Conservation (phyloP, 2,329 filamentous ascomycete genomes). For the Cephalotrichum gorgonifer region DNA sequence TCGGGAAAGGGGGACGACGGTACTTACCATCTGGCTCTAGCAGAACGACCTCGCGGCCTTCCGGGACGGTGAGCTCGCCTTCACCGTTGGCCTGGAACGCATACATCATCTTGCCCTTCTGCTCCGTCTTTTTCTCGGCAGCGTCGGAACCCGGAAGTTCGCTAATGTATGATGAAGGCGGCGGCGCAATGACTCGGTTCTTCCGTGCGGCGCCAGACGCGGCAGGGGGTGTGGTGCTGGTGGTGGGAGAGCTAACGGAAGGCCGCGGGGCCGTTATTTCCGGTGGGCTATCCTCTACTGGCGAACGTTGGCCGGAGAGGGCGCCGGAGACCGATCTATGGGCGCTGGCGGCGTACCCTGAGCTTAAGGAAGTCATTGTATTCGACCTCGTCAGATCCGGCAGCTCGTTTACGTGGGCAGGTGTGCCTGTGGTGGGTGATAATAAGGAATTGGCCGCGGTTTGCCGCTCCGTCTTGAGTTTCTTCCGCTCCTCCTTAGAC, state of each 20-base stretch:
- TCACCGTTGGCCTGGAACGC: slow-evolving; percentile 69
- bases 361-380: slow-evolving; percentile 84
- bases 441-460: slow-evolving; percentile 58
- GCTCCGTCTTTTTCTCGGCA: slow-evolving; percentile 33
- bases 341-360: slow-evolving; percentile 73
- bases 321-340: slow-evolving; percentile 64
- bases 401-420: slow-evolving; percentile 47
- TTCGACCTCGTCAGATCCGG: slow-evolving; percentile 67
- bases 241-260: slow-evolving; percentile 17
- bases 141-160: slow-evolving; percentile 45
- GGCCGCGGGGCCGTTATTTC: slow-evolving; percentile 9
- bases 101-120: slow-evolving; percentile 83
- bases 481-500: slow-evolving; percentile 91
- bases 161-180: slow-evolving; percentile 70
- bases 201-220: slow-evolving; percentile 34
- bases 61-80: slow-evolving; percentile 71
- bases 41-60: slow-evolving; percentile 67
- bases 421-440: slow-evolving; percentile 33
- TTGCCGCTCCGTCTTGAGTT: slow-evolving; percentile 78
- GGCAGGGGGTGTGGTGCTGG: slow-evolving; percentile 13
- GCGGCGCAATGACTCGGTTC: slow-evolving; percentile 76
- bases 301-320: slow-evolving; percentile 35
- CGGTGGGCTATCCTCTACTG: slow-evolving; percentile 32
- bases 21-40: slow-evolving; percentile 84
- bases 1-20: background rate